These are phyloP conservation scores for Magnolia kwangsiensis DNA, from an alignment of 164 flowering plant genomes.

Conservation along the genomic window DNA sequence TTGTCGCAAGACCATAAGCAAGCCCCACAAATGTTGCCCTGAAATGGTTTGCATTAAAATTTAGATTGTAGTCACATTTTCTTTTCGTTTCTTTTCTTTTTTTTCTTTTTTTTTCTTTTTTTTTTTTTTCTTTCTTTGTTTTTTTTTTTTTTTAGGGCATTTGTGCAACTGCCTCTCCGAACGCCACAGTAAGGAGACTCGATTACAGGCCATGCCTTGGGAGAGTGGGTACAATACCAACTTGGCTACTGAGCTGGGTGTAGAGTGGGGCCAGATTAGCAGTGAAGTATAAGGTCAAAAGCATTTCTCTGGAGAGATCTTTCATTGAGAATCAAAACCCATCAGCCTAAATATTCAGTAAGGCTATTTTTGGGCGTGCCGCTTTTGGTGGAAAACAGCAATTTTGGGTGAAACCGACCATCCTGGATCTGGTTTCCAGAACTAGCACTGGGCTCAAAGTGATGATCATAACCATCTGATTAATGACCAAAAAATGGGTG, in stretches of 20 bases:
- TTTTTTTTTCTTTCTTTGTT: too few species aligned
- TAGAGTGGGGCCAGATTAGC: not conserved
- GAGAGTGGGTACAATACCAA: not conserved
- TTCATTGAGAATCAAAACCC: not conserved
- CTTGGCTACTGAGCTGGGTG: not conserved
- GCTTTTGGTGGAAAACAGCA: too few species aligned
- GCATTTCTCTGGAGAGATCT: not conserved
- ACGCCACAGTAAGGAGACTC: too few species aligned
- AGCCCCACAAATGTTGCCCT: constrained; percentile 93
- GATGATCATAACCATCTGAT: not conserved
- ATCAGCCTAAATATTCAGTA: not conserved
- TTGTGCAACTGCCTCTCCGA: too few species aligned
- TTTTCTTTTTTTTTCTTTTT: too few species aligned
- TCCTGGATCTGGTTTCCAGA: not conserved
- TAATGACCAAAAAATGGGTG: not conserved
- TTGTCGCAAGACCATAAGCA: constrained; percentile 65
- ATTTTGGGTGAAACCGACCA: too few species aligned
- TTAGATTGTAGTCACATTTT: too few species aligned
- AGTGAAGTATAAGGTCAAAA: not conserved
- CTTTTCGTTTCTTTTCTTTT: too few species aligned
- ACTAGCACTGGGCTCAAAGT: not conserved
- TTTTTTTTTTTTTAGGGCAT: too few species aligned
- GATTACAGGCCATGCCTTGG: not conserved
- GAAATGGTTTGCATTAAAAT: constrained; percentile 9
- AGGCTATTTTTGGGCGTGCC: too few species aligned